Evolutionary conservation across 257 asterid species (phyloP).

Genomic region (Coffea canephora): DNA sequence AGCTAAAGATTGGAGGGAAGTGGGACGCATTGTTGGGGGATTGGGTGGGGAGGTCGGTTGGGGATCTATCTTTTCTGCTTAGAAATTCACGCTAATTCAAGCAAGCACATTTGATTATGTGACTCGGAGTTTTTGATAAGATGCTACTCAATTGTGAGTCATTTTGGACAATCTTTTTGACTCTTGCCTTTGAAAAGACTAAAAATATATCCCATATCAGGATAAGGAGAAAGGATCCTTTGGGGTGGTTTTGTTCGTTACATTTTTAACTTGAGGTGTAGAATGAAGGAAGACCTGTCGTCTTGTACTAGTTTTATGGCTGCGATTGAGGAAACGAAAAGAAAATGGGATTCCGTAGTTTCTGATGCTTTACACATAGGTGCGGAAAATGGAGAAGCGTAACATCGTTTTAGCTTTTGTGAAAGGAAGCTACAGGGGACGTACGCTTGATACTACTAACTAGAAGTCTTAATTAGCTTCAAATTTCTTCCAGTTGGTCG

Average conservation of each 20-base stretch:
- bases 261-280: not conserved
- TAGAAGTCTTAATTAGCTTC: not conserved
- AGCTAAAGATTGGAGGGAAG: not conserved
- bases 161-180: not conserved
- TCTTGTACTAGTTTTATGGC: not conserved
- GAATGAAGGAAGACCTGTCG: not conserved
- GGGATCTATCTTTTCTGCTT: not conserved
- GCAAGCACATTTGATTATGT: conserved; percentile 1
- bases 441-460: not conserved
- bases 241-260: not conserved
- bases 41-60: conserved; percentile 12
- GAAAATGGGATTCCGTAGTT: not conserved
- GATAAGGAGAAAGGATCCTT: not conserved
- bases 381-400: too few relatives aligned
- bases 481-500: too few relatives aligned
- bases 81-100: conserved; percentile 16
- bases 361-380: not conserved
- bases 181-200: not conserved
- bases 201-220: not conserved
- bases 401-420: not conserved
- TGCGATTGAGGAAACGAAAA: not conserved
- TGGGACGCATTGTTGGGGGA: not conserved
- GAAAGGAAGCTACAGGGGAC: not conserved
- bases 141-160: not conserved
- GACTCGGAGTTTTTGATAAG: not conserved